Evolutionary conservation across 2,329 filamentous ascomycete species (phyloP).

Genomic region (Trichoderma afroharzianum): DNA sequence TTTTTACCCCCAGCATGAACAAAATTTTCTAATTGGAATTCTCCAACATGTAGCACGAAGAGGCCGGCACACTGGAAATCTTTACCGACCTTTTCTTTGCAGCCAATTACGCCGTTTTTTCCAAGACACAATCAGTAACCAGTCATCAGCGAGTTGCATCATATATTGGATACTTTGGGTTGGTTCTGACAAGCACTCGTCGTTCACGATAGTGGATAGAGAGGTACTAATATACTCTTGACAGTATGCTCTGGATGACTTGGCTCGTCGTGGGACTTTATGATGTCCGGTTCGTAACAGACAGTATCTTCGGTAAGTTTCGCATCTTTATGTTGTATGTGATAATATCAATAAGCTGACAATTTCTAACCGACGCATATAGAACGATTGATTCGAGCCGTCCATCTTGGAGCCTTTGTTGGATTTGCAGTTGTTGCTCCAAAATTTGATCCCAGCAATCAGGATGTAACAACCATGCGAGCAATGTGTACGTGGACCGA

Average conservation of each 20-base stretch:
- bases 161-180: conserved; percentile 38
- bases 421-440: conserved; percentile 60
- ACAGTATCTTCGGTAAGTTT: conserved; percentile 53
- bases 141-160: conserved; percentile 31
- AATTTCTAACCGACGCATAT: background rate
- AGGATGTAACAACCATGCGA: conserved; percentile 37
- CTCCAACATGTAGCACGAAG: conserved; percentile 28
- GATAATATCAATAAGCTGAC: too few species aligned
- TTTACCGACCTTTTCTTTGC: conserved; percentile 44
- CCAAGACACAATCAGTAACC: conserved; percentile 31
- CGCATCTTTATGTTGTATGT: too few species aligned
- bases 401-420: conserved; percentile 62
- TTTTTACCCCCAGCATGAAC: background rate
- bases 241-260: conserved; percentile 61
- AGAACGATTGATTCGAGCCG: conserved; percentile 53
- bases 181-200: background rate
- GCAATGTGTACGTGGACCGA: conserved; percentile 37
- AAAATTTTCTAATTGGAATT: background rate
- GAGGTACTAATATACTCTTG: background rate
- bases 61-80: conserved; percentile 36
- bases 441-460: conserved; percentile 39
- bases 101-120: conserved; percentile 62
- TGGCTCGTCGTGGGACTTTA: conserved; percentile 63
- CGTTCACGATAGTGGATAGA: background rate
- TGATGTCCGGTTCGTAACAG: conserved; percentile 62